Percentiles rank a stretch among this genome's conserved stretches.
Conservation (phyloP, 2,329 filamentous ascomycete genomes). For the Diaporthe helianthi region DNA sequence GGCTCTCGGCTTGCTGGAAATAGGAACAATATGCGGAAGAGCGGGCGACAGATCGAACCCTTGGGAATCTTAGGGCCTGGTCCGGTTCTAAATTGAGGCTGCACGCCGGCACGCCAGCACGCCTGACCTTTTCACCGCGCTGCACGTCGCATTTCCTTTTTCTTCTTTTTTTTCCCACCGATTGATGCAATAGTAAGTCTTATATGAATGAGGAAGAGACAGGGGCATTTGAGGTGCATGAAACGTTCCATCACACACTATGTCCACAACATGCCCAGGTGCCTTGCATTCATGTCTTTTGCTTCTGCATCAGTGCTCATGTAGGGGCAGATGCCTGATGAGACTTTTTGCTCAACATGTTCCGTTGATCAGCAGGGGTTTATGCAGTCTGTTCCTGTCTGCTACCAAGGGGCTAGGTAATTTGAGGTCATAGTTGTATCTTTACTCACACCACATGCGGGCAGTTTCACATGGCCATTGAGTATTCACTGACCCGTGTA, state of each 20-base stretch:
- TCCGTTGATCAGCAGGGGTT: slow-evolving; percentile 16
- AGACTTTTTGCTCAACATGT: slow-evolving; percentile 8
- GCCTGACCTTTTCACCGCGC: slow-evolving; percentile 3
- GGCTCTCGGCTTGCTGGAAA: slow-evolving; percentile 21
- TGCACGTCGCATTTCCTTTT: neutral
- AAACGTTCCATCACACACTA: slow-evolving; percentile 25
- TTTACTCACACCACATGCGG: neutral
- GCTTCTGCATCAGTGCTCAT: slow-evolving; percentile 22
- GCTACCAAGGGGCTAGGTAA: slow-evolving; percentile 5
- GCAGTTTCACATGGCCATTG: neutral
- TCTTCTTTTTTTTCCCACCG: too few relatives aligned
- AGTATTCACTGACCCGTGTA: neutral
- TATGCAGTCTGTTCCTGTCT: neutral
- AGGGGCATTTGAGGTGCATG: slow-evolving; percentile 5
- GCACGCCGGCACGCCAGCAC: too few relatives aligned
- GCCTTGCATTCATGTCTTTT: slow-evolving; percentile 19
- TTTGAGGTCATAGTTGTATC: neutral
- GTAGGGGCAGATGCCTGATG: slow-evolving; percentile 3
- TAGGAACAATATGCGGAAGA: slow-evolving; percentile 24
- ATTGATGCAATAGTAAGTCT: slow-evolving; percentile 1
- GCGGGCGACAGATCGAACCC: slow-evolving; percentile 13
- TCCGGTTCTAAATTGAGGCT: slow-evolving; percentile 13
- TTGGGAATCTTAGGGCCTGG: neutral
- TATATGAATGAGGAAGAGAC: neutral
- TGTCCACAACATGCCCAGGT: neutral